Evolutionary conservation across 2,329 filamentous ascomycete genomes (phyloP).

Genomic region (Verticillium longisporum): DNA sequence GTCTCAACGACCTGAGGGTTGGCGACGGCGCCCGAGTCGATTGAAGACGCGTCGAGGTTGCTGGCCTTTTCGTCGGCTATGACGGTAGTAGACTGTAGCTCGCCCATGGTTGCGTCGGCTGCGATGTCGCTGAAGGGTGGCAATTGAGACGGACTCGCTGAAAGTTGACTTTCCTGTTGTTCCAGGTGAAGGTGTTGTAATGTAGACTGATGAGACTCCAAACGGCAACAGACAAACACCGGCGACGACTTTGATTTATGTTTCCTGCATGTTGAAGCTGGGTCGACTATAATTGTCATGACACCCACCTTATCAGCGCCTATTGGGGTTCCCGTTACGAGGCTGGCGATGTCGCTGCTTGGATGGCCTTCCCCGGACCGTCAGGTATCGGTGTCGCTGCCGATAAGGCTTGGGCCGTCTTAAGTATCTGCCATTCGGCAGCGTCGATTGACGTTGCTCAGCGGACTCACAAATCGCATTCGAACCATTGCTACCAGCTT

Average conservation of each 20-base stretch:
- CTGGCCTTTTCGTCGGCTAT: background rate
- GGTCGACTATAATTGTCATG: background rate
- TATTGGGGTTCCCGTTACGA: background rate
- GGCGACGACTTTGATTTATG: background rate
- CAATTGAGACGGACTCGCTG: background rate
- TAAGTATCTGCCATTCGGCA: background rate
- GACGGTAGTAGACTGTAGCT: background rate
- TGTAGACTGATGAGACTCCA: background rate
- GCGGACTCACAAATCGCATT: background rate
- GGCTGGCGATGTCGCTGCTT: background rate
- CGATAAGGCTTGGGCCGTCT: background rate
- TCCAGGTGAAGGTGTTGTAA: background rate
- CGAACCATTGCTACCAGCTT: background rate
- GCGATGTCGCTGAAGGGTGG: background rate
- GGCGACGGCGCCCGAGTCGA: background rate
- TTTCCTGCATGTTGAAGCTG: background rate
- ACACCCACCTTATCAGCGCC: background rate
- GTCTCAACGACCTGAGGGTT: background rate
- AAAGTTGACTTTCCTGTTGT: background rate
- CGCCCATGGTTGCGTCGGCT: background rate
- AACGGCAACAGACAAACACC: background rate
- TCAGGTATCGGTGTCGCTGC: background rate
- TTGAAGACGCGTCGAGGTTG: background rate
- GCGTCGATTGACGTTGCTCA: slow-evolving; percentile 2
- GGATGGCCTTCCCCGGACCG: background rate